Percentiles rank a stretch among this genome's conserved stretches.
phyloP scores from a whole-genome alignment of 2,329 filamentous ascomycete genomes.

The Lasiodiplodia theobromae region DNA sequence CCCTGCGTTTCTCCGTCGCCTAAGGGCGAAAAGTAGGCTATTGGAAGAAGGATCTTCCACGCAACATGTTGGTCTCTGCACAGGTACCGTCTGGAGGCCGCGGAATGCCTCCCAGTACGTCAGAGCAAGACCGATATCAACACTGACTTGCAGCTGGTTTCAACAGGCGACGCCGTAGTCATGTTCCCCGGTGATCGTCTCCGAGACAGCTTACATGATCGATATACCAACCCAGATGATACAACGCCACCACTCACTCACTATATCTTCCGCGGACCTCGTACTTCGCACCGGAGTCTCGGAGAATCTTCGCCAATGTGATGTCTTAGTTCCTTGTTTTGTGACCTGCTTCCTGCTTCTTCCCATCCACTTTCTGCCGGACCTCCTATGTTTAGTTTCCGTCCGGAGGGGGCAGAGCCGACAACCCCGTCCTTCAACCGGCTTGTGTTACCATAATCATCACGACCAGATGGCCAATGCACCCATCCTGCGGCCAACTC shows the following conservation, averaged over 20 bases:
- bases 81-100: conserved; percentile 20
- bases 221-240: conserved; percentile 11
- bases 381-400: neutral
- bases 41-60: conserved; percentile 7
- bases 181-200: conserved; percentile 6
- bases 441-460: conserved; percentile 1
- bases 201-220: conserved; percentile 12
- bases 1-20: conserved; percentile 9
- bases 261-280: neutral
- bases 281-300: neutral
- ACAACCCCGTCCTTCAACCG: neutral
- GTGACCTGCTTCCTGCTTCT: conserved; percentile 8
- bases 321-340: conserved; percentile 1
- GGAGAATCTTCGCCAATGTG: conserved; percentile 17
- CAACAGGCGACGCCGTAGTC: conserved; percentile 19
- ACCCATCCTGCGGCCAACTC: neutral
- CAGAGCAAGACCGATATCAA: conserved; percentile 22
- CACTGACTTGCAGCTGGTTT: conserved; percentile 25
- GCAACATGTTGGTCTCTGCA: conserved; percentile 11
- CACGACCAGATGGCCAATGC: neutral
- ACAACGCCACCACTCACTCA: neutral
- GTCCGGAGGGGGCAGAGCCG: neutral
- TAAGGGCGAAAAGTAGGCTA: neutral
- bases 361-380: neutral
- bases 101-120: conserved; percentile 10